Base-by-base conservation (phyloP, 1,284 basidiomycete species). In the Pseudozyma hubeiensis region DNA sequence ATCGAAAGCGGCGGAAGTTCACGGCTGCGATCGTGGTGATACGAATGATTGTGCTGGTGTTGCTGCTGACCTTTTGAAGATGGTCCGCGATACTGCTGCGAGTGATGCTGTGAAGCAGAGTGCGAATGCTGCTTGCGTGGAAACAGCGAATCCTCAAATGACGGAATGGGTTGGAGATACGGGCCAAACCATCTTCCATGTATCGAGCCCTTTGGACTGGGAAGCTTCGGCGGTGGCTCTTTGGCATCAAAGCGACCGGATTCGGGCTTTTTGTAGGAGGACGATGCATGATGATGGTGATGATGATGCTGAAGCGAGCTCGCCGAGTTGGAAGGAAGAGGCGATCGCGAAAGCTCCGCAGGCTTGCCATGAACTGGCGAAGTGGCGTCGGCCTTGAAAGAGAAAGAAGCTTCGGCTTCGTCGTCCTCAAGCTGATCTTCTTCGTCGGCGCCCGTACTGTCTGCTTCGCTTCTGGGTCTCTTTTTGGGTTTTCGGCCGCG, bases 401-500 rank as follows among this genome's bases (percentile, higher is more conserved):
- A 56, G 8, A 49, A 47, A 0, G 53, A 45, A 10, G 30, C 48
- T 4, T 64, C 66, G 16, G 31, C 64, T 3, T 67, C 53, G 7
- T 67, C 70, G 19, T 73, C 70, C 14, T 73, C 64, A 10, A 67
- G 55, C 61, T 73, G 70, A 24, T 73, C 60, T 48, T 64, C 64
- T n/a, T 73, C 70, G 29, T 67, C 70, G 3, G 30, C 50, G 10
- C 69, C 64, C 1, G 52, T 55, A 44, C 68, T 71, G 30, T 61
- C 63, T 0, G 59, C 59, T 14, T 72, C 64, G 43, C 59, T 72
- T 16, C 64, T 60, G 29, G 64, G 56, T 34, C 72, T 52, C 50
- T 74, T 74, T 40, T 67, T 75, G 19, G 72, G 72, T 37, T 75
- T 75, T n/a, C 72, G 55, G 19, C 72, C 72, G 14, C 72, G 63